Evolutionary conservation across 805 yeast species (phyloP).

Genomic region (Starmera amethionina): DNA sequence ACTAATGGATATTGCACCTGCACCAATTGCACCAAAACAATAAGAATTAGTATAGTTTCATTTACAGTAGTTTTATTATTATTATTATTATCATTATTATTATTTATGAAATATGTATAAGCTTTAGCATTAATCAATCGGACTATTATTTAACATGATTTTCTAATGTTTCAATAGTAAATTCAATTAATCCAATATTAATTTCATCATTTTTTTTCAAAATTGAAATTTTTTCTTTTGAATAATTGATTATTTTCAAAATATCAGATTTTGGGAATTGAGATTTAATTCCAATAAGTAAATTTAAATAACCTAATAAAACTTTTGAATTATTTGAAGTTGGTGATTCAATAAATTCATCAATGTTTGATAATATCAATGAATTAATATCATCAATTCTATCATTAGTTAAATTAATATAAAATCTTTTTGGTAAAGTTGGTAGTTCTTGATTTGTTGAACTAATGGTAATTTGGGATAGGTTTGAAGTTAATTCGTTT

Average conservation of each 20-base stretch:
- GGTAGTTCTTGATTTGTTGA: slow-evolving; percentile 13
- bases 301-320: slow-evolving; percentile 47
- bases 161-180: slow-evolving; percentile 15
- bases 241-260: slow-evolving; percentile 19
- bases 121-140: too few species aligned
- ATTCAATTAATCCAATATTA: slow-evolving; percentile 15
- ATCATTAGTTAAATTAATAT: slow-evolving; percentile 31
- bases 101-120: too few species aligned
- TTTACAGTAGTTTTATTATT: too few species aligned
- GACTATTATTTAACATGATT: neutral
- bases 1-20: neutral
- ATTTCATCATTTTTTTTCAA: neutral
- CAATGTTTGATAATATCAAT: slow-evolving; percentile 29
- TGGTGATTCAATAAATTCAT: slow-evolving; percentile 12
- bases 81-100: too few species aligned
- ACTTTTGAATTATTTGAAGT: slow-evolving; percentile 27
- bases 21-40: slow-evolving; percentile 1
- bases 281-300: slow-evolving; percentile 29
- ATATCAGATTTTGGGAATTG: slow-evolving; percentile 22
- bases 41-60: neutral
- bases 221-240: slow-evolving; percentile 11
- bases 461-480: neutral
- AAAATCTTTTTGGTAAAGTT: slow-evolving; percentile 32
- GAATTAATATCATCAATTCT: slow-evolving; percentile 34
- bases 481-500: slow-evolving; percentile 2